Evolutionary conservation across 2,329 filamentous ascomycete species (phyloP), one percentile per base, ranked within the genome.

Genomic region (Microcera coccophila): DNA sequence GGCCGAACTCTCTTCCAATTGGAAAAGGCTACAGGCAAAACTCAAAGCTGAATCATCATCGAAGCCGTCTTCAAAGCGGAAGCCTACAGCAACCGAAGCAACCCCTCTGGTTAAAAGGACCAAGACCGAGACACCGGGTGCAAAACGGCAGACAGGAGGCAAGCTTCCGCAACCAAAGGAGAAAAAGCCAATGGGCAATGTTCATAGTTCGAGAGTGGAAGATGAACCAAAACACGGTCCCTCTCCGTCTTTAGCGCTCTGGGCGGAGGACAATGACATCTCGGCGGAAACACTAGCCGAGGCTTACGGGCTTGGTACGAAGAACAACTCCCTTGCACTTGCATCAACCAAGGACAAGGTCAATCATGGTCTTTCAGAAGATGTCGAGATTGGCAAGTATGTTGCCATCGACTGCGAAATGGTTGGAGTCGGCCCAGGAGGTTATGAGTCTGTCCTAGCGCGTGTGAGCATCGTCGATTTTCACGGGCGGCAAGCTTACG

Each of bases 331-430:
- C 3, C 56, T 64, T 53, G 65, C 75, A 47, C 66, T 79, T 20
- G 63, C 66, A 14, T 63, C 71, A 10, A 63, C 62, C 18, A 65
- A 74, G 29, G 73, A 75, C 38, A 75, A 73, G 34, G 69, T 83
- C 48, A 87, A 88, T 58, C 76, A 79, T 34, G 85, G 85, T 1
- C 69, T 81, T 3, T 75, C 78, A 2, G 64, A 71, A 18, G 79
- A 75, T 5, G 68, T 85, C 26, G 79, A 89, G 40, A 71, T 90
- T 16, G 93, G 91, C 39, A 95, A 93, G 74, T 98, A 95, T 63
- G 71, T 98, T 32, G 86, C 87, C 16, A 80, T 98, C 36, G 93
- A 98, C 70, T 98, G 93, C 66, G 93, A 98, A 69, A 98, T 98
- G 93, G 93, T 98, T 19, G 93, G 91, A 36, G 81, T 94, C 11